Conservation (phyloP, 305 asterid genomes). For the Nicotiana rustica region DNA sequence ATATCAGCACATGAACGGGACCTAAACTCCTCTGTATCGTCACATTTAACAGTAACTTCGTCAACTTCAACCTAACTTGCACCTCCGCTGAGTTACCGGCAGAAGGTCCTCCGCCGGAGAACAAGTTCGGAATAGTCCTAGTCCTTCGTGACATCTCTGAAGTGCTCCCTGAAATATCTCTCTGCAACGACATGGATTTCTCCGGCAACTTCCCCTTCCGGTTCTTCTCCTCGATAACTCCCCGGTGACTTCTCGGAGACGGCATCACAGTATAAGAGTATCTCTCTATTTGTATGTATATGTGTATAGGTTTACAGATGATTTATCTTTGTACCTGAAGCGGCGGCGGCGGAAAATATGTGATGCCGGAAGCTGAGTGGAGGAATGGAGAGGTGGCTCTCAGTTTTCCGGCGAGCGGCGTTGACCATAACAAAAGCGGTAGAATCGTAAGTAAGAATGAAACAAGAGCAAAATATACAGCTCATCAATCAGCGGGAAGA, state of each 20-base stretch:
- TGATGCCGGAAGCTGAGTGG: slow-evolving; percentile 41
- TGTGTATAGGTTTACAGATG: too few relatives aligned
- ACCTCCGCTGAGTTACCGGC: slow-evolving; percentile 14
- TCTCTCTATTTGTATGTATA: neutral
- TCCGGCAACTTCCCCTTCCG: slow-evolving; percentile 44
- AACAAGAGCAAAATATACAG: neutral
- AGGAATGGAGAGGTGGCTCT: slow-evolving; percentile 38
- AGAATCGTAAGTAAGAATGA: neutral
- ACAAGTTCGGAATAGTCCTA: slow-evolving; percentile 53
- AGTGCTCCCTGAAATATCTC: slow-evolving; percentile 29
- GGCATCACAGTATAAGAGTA: slow-evolving; percentile 41
- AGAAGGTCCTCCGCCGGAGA: slow-evolving; percentile 17
- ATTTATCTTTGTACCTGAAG: too few relatives aligned
- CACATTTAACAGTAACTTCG: slow-evolving; percentile 79
- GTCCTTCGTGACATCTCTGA: slow-evolving; percentile 39
- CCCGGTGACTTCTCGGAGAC: slow-evolving; percentile 41
- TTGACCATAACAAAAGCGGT: slow-evolving; percentile 39
- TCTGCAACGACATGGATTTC: slow-evolving; percentile 51
- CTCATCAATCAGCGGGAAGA: neutral
- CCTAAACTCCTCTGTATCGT: slow-evolving; percentile 82
- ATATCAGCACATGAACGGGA: slow-evolving; percentile 66
- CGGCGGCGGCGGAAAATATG: slow-evolving; percentile 33
- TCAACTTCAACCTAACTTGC: slow-evolving; percentile 41
- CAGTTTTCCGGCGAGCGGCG: slow-evolving; percentile 36
- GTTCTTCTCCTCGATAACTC: slow-evolving; percentile 38